Conservation (phyloP, 78 protist genomes). For the Diacronema lutheri region DNA sequence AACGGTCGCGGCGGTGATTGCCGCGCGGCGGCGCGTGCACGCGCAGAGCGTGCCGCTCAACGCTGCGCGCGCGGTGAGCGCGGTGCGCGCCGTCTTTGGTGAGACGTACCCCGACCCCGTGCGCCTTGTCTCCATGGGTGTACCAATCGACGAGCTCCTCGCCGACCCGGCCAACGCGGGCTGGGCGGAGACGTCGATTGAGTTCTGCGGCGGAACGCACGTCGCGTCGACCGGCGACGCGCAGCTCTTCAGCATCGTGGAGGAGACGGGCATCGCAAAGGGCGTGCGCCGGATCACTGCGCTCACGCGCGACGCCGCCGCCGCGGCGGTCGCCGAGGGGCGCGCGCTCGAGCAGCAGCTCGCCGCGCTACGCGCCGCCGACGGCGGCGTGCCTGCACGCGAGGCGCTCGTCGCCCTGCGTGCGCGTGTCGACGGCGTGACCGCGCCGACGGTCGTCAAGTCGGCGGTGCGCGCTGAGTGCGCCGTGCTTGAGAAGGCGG, state of each 20-base stretch:
- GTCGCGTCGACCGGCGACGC: slow-evolving; percentile 64
- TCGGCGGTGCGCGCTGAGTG: background rate
- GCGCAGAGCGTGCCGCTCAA: slow-evolving; percentile 53
- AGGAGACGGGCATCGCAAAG: slow-evolving; percentile 84
- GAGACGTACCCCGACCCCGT: slow-evolving; percentile 94
- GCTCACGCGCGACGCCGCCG: slow-evolving; percentile 10
- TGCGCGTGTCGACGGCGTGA: background rate
- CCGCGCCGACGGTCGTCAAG: background rate
- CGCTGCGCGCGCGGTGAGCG: slow-evolving; percentile 72
- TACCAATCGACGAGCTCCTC: slow-evolving; percentile 61
- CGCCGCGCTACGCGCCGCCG: background rate
- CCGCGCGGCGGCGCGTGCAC: slow-evolving; percentile 53
- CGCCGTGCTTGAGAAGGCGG: background rate
- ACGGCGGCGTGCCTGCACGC: background rate
- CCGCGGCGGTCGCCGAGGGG: background rate
- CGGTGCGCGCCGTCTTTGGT: slow-evolving; percentile 89
- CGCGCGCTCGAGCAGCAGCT: background rate
- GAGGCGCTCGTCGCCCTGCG: background rate
- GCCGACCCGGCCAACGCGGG: slow-evolving; percentile 57
- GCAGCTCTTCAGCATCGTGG: slow-evolving; percentile 60
- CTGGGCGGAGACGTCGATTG: slow-evolving; percentile 70
- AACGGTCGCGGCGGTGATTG: slow-evolving; percentile 46
- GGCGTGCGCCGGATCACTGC: slow-evolving; percentile 85
- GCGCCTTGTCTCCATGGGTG: slow-evolving; percentile 85
- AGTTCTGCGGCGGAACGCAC: slow-evolving; percentile 92